phyloP scores from a whole-genome alignment of 2,329 filamentous ascomycete species.

The Sporothrix mexicana region DNA sequence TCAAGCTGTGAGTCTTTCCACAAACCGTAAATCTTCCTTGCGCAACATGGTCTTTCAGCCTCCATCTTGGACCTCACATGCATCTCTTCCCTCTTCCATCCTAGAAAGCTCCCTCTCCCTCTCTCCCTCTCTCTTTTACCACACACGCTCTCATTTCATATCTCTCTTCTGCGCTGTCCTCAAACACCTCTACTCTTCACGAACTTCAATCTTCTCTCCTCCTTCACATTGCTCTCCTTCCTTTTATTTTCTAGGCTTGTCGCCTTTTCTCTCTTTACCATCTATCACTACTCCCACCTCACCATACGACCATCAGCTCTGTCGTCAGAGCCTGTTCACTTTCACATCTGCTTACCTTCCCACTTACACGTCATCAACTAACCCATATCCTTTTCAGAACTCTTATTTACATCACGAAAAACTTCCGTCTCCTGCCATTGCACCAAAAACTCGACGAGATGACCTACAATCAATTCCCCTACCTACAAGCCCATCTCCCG shows the following conservation, averaged over 20 bases:
- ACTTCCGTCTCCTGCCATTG: neutral
- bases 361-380: neutral
- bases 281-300: neutral
- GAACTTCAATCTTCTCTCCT: neutral
- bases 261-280: neutral
- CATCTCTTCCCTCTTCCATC: too few relatives aligned
- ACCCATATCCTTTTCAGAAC: neutral
- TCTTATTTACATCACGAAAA: neutral
- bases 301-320: neutral
- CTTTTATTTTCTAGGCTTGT: too few relatives aligned
- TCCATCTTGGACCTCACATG: too few relatives aligned
- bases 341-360: neutral
- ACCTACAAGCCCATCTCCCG: constrained; percentile 17
- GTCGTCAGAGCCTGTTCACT: too few relatives aligned
- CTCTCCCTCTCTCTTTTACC: too few relatives aligned
- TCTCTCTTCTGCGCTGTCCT: too few relatives aligned
- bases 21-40: too few relatives aligned
- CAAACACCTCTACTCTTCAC: neutral
- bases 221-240: neutral
- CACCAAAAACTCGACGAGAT: neutral
- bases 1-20: too few relatives aligned
- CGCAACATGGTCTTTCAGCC: too few relatives aligned
- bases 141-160: neutral
- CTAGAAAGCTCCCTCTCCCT: too few relatives aligned
- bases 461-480: neutral